These are phyloP conservation scores for Yarrowia galli DNA, from an alignment of 1,139 yeast species.

Conservation along the genomic window DNA sequence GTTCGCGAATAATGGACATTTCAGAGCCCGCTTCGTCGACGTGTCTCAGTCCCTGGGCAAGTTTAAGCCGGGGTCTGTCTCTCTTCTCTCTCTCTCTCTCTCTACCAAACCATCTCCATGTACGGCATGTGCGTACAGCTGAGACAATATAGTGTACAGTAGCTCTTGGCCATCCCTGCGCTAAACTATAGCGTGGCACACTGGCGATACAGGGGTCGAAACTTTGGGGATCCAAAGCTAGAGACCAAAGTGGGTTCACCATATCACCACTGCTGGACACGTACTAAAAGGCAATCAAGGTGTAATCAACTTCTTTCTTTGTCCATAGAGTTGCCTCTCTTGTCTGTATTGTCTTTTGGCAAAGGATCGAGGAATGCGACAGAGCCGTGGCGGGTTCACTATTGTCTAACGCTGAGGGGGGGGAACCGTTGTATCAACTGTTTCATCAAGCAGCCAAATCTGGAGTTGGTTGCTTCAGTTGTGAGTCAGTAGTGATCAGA, in stretches of 20 bases:
- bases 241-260: background rate
- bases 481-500: too few relatives aligned
- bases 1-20: slow-evolving; percentile 8
- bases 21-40: background rate
- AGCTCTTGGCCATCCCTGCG: slow-evolving; percentile 3
- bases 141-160: background rate
- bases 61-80: background rate
- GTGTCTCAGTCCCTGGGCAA: slow-evolving; percentile 19
- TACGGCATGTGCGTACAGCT: slow-evolving; percentile 10
- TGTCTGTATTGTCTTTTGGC: background rate
- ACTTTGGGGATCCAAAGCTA: background rate
- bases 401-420: too few relatives aligned
- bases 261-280: background rate
- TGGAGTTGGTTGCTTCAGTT: too few relatives aligned
- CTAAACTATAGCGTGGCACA: slow-evolving; percentile 11
- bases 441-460: too few relatives aligned
- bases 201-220: slow-evolving; percentile 22
- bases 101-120: background rate
- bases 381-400: background rate
- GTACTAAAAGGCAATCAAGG: slow-evolving; percentile 11
- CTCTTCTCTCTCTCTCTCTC: too few relatives aligned
- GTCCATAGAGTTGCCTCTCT: background rate
- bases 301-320: background rate
- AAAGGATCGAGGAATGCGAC: slow-evolving; percentile 1
- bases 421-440: too few relatives aligned